Conservation (phyloP, 805 yeast genomes). For the Grigorovia humatica region DNA sequence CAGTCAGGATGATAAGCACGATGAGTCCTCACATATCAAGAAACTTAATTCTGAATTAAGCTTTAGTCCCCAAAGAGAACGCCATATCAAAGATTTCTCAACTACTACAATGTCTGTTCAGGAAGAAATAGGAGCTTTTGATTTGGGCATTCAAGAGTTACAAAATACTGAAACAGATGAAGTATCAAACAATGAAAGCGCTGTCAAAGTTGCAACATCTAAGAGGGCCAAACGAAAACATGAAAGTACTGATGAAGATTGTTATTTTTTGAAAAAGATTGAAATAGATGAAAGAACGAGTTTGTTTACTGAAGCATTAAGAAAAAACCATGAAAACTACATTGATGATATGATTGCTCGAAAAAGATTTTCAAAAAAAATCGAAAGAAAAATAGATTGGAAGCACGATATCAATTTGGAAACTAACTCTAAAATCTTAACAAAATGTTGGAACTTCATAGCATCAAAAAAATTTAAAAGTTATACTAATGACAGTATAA, state of each 20-base stretch:
- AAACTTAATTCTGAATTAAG: background rate
- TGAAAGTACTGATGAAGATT: background rate
- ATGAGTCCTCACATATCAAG: conserved; percentile 6
- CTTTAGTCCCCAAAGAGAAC: background rate
- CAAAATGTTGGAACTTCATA: conserved; percentile 11
- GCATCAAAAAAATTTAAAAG: background rate
- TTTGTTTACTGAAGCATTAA: conserved; percentile 17
- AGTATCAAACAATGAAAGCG: background rate
- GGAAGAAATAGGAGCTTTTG: conserved; percentile 4
- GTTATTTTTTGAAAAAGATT: background rate
- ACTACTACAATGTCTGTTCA: background rate
- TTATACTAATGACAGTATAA: background rate
- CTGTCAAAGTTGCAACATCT: background rate
- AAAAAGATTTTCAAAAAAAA: conserved; percentile 1
- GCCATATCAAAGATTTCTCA: background rate
- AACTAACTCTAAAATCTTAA: background rate
- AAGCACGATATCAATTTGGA: background rate
- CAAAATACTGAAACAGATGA: background rate
- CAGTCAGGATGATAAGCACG: conserved; percentile 16
- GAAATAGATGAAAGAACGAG: conserved; percentile 19
- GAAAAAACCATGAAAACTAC: conserved; percentile 17
- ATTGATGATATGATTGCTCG: conserved; percentile 12
- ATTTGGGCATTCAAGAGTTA: conserved; percentile 4
- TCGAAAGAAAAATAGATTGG: background rate
- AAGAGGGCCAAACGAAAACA: too few species aligned